A percentile compares a stretch with the other conserved stretches of the same genome.
phyloP scores from a whole-genome alignment of 495 filamentous ascomycete genomes.

The Penicillium bialowiezense region DNA sequence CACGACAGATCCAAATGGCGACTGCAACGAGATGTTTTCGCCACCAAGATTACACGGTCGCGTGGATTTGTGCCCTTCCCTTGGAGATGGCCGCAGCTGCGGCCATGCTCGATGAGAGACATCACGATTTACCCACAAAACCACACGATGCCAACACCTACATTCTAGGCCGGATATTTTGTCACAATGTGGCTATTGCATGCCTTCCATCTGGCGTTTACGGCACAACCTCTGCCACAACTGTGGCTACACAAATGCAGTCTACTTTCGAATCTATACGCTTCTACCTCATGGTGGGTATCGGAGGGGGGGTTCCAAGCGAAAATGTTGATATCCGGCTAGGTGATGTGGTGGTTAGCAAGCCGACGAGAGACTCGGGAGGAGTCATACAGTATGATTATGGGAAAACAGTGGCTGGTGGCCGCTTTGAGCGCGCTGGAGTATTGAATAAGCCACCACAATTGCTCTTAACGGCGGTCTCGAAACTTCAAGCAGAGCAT shows the following conservation, averaged over 20 bases:
- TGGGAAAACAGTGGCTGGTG: conserved; percentile 22
- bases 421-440: background rate
- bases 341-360: conserved; percentile 43
- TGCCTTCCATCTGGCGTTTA: background rate
- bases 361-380: conserved; percentile 15
- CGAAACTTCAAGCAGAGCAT: background rate
- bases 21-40: too few relatives aligned
- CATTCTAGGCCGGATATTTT: background rate
- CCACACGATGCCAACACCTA: background rate
- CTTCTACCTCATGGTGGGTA: conserved; percentile 41
- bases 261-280: conserved; percentile 17
- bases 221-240: background rate
- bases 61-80: conserved; percentile 44
- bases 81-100: conserved; percentile 38
- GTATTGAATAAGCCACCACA: background rate
- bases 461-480: background rate
- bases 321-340: conserved; percentile 29
- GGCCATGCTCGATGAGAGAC: conserved; percentile 22
- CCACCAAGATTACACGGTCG: conserved; percentile 41
- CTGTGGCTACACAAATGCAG: background rate
- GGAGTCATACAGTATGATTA: conserved; percentile 44
- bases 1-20: too few relatives aligned
- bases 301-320: conserved; percentile 29
- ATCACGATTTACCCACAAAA: background rate
- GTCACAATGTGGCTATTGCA: background rate